Conservation (phyloP, 306 rosid genomes). For the Calophaca sinica region DNA sequence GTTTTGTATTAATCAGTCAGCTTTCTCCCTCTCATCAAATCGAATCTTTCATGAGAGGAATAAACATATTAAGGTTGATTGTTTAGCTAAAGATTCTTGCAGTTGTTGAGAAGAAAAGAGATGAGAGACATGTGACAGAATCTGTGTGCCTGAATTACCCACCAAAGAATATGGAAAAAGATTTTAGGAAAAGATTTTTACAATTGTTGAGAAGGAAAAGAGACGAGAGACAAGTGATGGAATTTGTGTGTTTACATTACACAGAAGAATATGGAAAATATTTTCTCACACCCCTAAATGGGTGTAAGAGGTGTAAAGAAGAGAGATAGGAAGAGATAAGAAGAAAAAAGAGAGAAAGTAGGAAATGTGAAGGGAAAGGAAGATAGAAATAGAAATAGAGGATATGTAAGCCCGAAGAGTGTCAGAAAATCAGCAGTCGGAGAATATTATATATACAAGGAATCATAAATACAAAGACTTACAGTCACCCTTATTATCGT, state of each 20-base stretch:
- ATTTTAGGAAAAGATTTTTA: neutral
- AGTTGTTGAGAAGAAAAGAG: conserved; percentile 1
- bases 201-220: neutral
- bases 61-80: too few species aligned
- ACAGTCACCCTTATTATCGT: neutral
- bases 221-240: neutral
- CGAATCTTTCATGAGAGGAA: too few species aligned
- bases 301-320: neutral
- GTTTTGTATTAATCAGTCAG: too few species aligned
- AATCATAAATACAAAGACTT: neutral
- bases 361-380: neutral
- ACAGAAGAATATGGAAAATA: neutral
- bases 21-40: too few species aligned
- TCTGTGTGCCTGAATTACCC: neutral
- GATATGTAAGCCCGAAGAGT: neutral
- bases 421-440: neutral
- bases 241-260: neutral
- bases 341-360: neutral
- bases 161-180: neutral
- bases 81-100: neutral
- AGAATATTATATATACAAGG: neutral
- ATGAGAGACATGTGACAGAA: conserved; percentile 1
- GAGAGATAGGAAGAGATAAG: neutral
- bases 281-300: neutral
- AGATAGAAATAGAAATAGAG: neutral